These are phyloP conservation scores for Dunaliella salina DNA, from an alignment of 163 green algal genomes.

Conservation along the genomic window DNA sequence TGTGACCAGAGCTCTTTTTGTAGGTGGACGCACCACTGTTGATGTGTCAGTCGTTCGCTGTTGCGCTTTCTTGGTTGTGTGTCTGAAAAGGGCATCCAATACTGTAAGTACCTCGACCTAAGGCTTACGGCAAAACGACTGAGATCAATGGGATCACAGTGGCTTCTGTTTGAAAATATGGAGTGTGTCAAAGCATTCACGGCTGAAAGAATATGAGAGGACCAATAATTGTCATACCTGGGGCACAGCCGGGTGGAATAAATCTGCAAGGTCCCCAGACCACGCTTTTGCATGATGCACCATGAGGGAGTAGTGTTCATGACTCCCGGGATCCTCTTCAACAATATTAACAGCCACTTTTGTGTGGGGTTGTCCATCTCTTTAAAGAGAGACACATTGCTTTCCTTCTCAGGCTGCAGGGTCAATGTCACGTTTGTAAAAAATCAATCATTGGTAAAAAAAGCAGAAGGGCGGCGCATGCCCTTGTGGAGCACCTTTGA, in stretches of 20 bases:
- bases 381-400: no score
- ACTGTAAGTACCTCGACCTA: not conserved
- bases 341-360: not conserved
- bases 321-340: not conserved
- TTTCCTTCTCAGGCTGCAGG: no score
- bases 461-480: no score
- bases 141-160: no score
- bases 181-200: no score
- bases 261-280: not conserved
- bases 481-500: no score
- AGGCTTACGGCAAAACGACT: not conserved
- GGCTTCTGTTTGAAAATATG: no score
- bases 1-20: not conserved
- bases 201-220: no score
- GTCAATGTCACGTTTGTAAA: no score
- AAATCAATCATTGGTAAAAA: no score
- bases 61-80: not conserved
- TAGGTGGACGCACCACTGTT: not conserved
- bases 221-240: not conserved
- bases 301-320: not conserved
- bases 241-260: not conserved
- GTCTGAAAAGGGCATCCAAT: not conserved
- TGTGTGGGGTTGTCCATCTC: not conserved
- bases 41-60: not conserved
- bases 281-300: not conserved